Base-by-base conservation (phyloP, 2,329 filamentous ascomycete genomes). In the Colletotrichum liaoningense region DNA sequence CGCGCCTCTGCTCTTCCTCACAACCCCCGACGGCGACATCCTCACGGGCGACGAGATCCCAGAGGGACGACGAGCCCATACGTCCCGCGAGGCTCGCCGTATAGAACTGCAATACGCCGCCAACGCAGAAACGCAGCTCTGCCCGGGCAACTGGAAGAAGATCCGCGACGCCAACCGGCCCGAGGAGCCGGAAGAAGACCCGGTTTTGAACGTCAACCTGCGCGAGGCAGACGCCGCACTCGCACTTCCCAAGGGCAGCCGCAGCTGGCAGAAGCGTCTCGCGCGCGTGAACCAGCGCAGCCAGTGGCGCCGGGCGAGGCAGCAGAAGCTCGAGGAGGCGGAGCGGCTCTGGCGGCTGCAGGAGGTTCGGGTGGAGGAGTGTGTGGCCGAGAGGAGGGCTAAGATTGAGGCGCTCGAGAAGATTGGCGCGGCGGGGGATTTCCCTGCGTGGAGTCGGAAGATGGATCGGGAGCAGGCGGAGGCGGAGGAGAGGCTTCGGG, bases 61-160 rank as follows among this genome's bases (percentile, higher is more conserved):
- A 4, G 7, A 35, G n/a, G 65, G 65, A 2, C 19, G 1, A 3
- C 24, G 11, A 4, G 24, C 28, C 46, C n/a, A 26, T 9, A 8
- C 3, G 28, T 26, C 62, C 4, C 3, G 16, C 7, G 60, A 63
- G 60, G 8, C 49, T 5, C 19, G 4, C 28, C 4, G n/a, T 8
- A 19, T 26, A 1, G 5, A 54, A 22, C 16, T 7, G 9, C 60
- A 54, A 46, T 63, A 49, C 46, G 28, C 35, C 46, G 22, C 46
- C n/a, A 26, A 22, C n/a, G 12, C 52, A 6, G 62, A 26, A 6
- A 26, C 16, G 8, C 16, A 12, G 22, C 62, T 64, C 30, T 9
- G 52, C 14, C 62, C 62, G n/a, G 62, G 62, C 8, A n/a, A 55
- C 14, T 64, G 62, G 62, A n/a, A 26, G n/a, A n/a, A 26, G 28